Conservation (phyloP, 441 rosid species). For the Gossypium trilobum region DNA sequence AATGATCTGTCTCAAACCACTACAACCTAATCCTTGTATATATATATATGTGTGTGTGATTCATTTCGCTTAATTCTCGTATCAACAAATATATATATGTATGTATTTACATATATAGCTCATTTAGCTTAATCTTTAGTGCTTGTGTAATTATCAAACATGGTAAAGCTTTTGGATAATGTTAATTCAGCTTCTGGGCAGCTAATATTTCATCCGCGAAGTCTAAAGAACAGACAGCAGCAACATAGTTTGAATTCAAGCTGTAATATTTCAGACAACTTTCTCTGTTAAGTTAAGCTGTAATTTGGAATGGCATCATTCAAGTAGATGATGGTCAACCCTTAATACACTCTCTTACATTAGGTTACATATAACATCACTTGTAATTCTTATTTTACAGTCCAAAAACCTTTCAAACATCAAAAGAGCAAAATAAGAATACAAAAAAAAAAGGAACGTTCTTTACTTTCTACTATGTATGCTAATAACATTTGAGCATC, state of each 20-base stretch:
- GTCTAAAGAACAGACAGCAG: neutral
- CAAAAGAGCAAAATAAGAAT: neutral
- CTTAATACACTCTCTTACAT: neutral
- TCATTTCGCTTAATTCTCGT: too few species aligned
- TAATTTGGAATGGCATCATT: neutral
- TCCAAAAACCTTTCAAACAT: neutral
- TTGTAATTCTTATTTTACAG: neutral
- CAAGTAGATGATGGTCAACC: neutral
- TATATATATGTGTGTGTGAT: too few species aligned
- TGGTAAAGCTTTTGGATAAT: neutral
- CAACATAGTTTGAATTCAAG: neutral
- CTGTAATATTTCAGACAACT: neutral
- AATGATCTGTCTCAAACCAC: too few species aligned
- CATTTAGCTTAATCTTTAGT: too few species aligned
- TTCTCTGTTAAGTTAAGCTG: neutral
- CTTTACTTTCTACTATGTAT: neutral
- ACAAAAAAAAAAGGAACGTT: neutral
- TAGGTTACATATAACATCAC: neutral
- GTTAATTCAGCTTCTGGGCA: neutral
- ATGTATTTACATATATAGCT: too few species aligned
- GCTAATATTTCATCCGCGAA: neutral
- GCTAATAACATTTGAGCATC: neutral
- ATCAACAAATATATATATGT: too few species aligned
- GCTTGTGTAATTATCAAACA: too few species aligned
- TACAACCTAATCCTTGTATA: too few species aligned